These are phyloP conservation scores for Amaranthus cruentus DNA, from an alignment of 148 eudicot genomes.

Conservation along the genomic window DNA sequence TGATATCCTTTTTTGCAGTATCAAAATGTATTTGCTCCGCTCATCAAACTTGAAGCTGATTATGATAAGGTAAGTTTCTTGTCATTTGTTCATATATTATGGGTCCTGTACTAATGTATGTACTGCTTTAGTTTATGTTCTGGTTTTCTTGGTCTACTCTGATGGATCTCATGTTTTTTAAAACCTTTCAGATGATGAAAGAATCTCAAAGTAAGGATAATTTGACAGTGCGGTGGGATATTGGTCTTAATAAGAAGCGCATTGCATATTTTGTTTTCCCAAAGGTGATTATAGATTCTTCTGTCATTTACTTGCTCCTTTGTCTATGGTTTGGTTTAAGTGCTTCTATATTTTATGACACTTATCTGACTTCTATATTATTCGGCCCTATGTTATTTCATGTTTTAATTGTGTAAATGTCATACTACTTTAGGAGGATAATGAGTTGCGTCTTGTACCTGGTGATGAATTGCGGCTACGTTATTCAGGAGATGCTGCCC, in stretches of 20 bases:
- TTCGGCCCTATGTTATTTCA: neutral
- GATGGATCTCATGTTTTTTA: slow-evolving; percentile 1
- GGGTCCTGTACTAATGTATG: neutral
- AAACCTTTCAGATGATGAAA: slow-evolving; percentile 83
- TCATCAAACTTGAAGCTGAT: slow-evolving; percentile 98
- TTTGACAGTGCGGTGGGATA: slow-evolving; percentile 91
- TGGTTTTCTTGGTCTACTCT: no score
- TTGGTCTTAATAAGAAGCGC: slow-evolving; percentile 99
- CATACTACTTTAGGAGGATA: slow-evolving; percentile 67
- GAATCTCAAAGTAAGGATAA: slow-evolving; percentile 99
- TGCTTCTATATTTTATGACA: neutral
- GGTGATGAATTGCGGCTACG: slow-evolving; percentile 96
- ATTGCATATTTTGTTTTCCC: slow-evolving; percentile 96
- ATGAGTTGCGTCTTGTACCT: slow-evolving; percentile 98
- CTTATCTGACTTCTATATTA: neutral
- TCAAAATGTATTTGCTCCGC: slow-evolving; percentile 98
- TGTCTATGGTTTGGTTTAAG: neutral
- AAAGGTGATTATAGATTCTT: slow-evolving; percentile 45
- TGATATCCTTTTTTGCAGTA: slow-evolving; percentile 52
- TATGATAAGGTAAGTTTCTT: slow-evolving; percentile 74
- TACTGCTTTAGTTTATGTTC: neutral
- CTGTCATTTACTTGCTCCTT: neutral
- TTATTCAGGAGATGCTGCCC: slow-evolving; percentile 90
- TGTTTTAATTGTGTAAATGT: neutral
- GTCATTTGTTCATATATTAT: neutral